Base-by-base conservation (phyloP, 345 rosid genomes). In the Ailanthus altissimus region DNA sequence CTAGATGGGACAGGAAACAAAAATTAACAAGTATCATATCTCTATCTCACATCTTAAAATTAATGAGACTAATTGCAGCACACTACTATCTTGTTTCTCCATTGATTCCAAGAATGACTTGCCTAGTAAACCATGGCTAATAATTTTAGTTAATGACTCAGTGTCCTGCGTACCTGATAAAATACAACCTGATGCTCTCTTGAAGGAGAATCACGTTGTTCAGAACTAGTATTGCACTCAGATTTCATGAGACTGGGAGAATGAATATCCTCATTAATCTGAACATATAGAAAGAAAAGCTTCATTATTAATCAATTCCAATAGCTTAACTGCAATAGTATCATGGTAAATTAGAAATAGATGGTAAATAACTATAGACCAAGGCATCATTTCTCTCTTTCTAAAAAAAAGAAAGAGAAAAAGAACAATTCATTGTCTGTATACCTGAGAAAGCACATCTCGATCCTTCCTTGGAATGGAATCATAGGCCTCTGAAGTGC, bases 381-480 rank as follows among this genome's bases (percentile, higher is more conserved):
- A 40, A 43, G 43, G 32, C 26, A 21, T 8, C 8, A 26, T 43
- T 45, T 45, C 13, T 57, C 4, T 7, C 54, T 54, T 6, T 5
- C 5, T 9, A 21, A 18, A 36, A 3, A 10, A 57, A 60, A 46
- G 57, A 26, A 25, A 60, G 26, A 63, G 18, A 50, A 73, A 60
- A 45, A 62, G 66, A 16, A 28, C 45, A 16, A 18, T 20, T 28
- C 68, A 6, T 38, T 32, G 36, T 40, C 26, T 28, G 5, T 28
- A 51, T 59, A 82, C 84, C 84, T 72, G 63, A 60, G 74, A 36
- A 51, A 54, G 53, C 63, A 67, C 72, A 43, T 80, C 62, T 63
- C 69, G 66, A 64, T 77, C 81, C 62, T 70, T 57, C 69, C 54
- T 72, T 32, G 64, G 28, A 59, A 32, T 49, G 43, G 61, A 70